Base-by-base conservation (phyloP, 805 yeast species). In the Isabelozyma heimii region DNA sequence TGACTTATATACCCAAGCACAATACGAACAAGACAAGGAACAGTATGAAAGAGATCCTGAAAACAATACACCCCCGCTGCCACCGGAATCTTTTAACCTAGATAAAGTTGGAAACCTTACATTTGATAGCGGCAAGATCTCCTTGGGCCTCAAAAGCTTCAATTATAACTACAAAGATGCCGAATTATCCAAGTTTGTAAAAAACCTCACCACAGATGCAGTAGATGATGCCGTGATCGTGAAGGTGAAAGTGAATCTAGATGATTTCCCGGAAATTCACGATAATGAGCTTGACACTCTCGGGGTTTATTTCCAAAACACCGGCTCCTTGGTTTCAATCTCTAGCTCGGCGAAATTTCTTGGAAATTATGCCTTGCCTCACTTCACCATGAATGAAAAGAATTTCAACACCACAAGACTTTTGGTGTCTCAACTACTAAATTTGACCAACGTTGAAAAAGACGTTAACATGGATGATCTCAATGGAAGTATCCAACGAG, bases 261-360 rank as follows among this genome's bases (percentile, higher is more conserved):
- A 59, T 20, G 85, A 84, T 60, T 48, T 58, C 16, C 66, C 68
- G 3, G 88, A 85, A 52, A 58, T 68, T 7, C 75, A 81, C 30
- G 72, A 69, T 47, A 83, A 84, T 59, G 59, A 62, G 1, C 54
- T 90, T 15, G 70, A 73, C 4, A 67, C 88, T 9, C 67, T 69
- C 20, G 91, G 91, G 0, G 75, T 84, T 1, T 86, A 85, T 61
- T 89, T 85, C 58, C 84, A 86, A 52, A 74, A 77, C 16, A 67
- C 81, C 0, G 95, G 95, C 0, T 72, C 87, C 45, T 61, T 87
- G 4, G 69, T 87, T 13, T 75, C 84, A 0, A 59, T 80, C 15
- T 77, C 90, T 0, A 70, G 75, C 35, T 78, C 90, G 27, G 88
- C 87, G 6, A 86, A 85, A 61, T 83, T 83, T 61, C 70, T 75